Conservation (phyloP, 2,329 filamentous ascomycete species). For the Colletotrichum godetiae region DNA sequence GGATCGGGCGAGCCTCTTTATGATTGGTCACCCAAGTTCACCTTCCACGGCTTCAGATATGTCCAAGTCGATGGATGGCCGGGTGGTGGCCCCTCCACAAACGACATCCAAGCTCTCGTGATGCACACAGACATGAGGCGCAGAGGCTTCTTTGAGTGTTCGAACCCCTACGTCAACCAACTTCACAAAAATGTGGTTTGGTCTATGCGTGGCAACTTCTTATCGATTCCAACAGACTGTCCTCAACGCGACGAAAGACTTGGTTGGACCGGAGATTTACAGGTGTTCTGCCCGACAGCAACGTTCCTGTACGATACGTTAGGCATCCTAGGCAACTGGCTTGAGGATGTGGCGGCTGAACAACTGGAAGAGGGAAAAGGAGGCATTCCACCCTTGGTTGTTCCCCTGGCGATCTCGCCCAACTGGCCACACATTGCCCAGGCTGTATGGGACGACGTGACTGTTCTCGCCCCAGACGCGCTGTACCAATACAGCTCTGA, state of each 20-base stretch:
- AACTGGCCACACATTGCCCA: constrained; percentile 33
- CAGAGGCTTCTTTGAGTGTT: constrained; percentile 21
- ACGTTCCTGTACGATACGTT: constrained; percentile 16
- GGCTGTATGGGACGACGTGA: constrained; percentile 32
- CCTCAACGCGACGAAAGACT: constrained; percentile 29
- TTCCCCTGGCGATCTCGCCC: constrained; percentile 45
- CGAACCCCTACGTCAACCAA: constrained; percentile 20
- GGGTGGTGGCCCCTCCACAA: not conserved
- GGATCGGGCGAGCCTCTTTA: not conserved
- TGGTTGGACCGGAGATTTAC: constrained; percentile 28
- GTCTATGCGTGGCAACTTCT: constrained; percentile 32
- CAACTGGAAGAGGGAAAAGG: constrained; percentile 22
- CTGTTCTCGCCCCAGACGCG: constrained; percentile 14
- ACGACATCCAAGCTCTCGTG: constrained; percentile 17
- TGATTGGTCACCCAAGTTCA: constrained; percentile 45
- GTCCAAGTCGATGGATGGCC: constrained; percentile 55
- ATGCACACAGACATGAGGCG: constrained; percentile 28
- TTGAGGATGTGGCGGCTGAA: constrained; percentile 36
- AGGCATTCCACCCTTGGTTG: constrained; percentile 43
- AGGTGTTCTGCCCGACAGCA: constrained; percentile 24
- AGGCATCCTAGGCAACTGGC: constrained; percentile 27
- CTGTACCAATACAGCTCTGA: constrained; percentile 15
- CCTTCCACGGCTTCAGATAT: constrained; percentile 64
- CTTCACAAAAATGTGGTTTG: constrained; percentile 25
- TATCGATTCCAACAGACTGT: constrained; percentile 33